Evolutionary conservation across 2,329 filamentous ascomycete genomes (phyloP).

Genomic region (Cordyceps cicadae): DNA sequence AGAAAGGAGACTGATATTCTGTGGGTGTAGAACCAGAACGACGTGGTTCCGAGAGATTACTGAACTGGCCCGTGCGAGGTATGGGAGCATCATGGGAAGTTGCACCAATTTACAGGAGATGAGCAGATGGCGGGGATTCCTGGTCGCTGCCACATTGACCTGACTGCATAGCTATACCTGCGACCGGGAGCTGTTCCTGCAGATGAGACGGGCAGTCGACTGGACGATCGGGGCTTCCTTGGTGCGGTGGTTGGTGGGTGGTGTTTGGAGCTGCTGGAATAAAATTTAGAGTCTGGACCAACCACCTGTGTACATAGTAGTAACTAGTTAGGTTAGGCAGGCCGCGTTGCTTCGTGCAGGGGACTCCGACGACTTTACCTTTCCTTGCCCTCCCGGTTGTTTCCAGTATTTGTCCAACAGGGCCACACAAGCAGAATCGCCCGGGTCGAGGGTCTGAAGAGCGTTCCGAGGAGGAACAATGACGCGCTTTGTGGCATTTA

Average conservation of each 20-base stretch:
- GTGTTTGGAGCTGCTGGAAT: neutral
- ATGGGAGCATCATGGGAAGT: neutral
- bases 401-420: too few species aligned
- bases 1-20: too few species aligned
- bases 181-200: neutral
- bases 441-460: too few species aligned
- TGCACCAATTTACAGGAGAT: slow-evolving; percentile 8
- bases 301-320: too few species aligned
- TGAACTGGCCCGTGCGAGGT: slow-evolving; percentile 2
- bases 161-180: neutral
- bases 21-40: neutral
- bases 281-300: too few species aligned
- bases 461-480: too few species aligned
- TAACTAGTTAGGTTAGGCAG: too few species aligned
- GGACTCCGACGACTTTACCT: too few species aligned
- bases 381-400: too few species aligned
- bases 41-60: neutral
- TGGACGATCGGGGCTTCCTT: neutral
- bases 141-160: neutral
- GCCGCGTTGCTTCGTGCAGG: too few species aligned
- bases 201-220: neutral
- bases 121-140: neutral
- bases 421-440: too few species aligned
- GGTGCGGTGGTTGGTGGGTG: neutral
- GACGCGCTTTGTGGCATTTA: too few species aligned